These are phyloP conservation scores for Trichophyton mentagrophytes DNA, from an alignment of 2,329 filamentous ascomycete genomes.

Conservation along the genomic window DNA sequence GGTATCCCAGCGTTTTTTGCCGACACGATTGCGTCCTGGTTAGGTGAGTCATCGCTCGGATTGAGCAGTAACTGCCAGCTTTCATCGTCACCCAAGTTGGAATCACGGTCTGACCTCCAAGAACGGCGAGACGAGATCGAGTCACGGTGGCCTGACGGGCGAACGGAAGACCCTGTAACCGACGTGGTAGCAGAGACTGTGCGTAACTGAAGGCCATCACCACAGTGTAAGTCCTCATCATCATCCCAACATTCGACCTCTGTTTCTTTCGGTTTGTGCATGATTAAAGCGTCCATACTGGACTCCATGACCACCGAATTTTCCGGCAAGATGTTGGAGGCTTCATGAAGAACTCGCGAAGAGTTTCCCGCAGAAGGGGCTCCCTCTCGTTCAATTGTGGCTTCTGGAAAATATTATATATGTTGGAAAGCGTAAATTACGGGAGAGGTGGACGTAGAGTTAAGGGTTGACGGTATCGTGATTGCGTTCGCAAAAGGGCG, in stretches of 20 bases:
- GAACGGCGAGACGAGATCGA: constrained; percentile 73
- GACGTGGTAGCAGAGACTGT: constrained; percentile 35
- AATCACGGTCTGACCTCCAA: constrained; percentile 69
- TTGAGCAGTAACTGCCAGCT: constrained; percentile 79
- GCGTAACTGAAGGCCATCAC: constrained; percentile 35
- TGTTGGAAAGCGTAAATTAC: background rate
- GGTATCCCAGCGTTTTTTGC: constrained; percentile 85
- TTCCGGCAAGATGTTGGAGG: background rate
- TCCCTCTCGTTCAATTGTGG: background rate
- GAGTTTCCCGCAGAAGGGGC: background rate
- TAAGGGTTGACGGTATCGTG: background rate
- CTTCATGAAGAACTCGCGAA: constrained; percentile 7
- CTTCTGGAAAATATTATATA: background rate
- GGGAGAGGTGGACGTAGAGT: background rate
- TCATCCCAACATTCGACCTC: constrained; percentile 39
- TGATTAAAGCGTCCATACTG: constrained; percentile 28
- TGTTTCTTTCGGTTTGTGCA: constrained; percentile 24
- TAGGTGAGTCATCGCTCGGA: constrained; percentile 73
- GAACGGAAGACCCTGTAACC: constrained; percentile 31
- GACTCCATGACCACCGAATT: constrained; percentile 2
- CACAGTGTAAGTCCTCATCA: constrained; percentile 36
- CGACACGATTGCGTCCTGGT: constrained; percentile 71
- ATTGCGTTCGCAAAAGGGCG: background rate
- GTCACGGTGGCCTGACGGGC: constrained; percentile 46
- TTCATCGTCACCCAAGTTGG: constrained; percentile 59